These are phyloP conservation scores for Nakataea oryzae DNA, from an alignment of 2,329 filamentous ascomycete genomes.

Conservation along the genomic window DNA sequence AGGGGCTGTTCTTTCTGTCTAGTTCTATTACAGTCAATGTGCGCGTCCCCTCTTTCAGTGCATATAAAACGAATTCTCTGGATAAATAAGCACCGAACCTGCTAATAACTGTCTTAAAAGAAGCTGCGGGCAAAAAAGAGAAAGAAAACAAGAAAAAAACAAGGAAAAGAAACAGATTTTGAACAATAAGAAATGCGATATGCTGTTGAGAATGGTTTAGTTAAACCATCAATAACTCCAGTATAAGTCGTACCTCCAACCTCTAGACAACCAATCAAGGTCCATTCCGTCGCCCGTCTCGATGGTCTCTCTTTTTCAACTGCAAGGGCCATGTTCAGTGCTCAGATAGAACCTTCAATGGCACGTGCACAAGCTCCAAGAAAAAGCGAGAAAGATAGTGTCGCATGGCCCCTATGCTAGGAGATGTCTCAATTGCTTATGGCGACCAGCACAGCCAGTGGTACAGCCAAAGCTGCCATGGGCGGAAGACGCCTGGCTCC, in stretches of 20 bases:
- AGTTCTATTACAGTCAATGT: neutral
- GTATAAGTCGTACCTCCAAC: neutral
- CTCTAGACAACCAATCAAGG: neutral
- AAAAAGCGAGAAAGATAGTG: neutral
- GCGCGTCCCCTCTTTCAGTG: neutral
- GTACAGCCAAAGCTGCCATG: neutral
- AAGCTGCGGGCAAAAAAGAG: neutral
- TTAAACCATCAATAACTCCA: neutral
- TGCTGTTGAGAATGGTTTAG: neutral
- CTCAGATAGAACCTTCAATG: neutral
- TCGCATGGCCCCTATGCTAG: slow-evolving; percentile 3
- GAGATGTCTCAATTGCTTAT: slow-evolving; percentile 1
- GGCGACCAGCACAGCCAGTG: neutral
- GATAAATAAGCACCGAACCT: neutral
- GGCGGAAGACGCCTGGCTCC: neutral
- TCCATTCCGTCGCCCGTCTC: neutral
- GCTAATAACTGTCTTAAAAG: neutral
- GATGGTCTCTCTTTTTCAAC: neutral
- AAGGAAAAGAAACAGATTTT: neutral
- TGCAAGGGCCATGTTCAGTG: neutral
- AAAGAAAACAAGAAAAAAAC: neutral
- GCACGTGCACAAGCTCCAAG: neutral
- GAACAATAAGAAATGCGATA: neutral
- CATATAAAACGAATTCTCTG: neutral
- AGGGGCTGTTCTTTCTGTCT: neutral